Conservation (phyloP, 768 basidiomycete species). For the Termitomyces bulborhizus region DNA sequence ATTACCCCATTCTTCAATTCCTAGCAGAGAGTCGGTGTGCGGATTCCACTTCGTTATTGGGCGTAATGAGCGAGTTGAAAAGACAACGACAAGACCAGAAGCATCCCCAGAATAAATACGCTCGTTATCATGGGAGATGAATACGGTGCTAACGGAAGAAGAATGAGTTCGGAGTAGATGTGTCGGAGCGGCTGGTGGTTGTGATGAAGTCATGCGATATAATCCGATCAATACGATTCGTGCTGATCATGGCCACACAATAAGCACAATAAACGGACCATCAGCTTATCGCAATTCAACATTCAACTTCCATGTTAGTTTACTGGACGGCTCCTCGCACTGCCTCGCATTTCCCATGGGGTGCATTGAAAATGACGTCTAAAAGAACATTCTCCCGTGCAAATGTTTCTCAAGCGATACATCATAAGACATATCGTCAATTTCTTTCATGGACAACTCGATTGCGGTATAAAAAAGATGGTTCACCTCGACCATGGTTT, state of each 20-base stretch:
- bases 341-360: neutral
- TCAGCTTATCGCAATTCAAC: neutral
- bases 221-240: neutral
- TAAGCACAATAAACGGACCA: too few relatives aligned
- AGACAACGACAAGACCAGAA: constrained; percentile 70
- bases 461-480: neutral
- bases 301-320: neutral
- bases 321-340: neutral
- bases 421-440: neutral
- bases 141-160: constrained; percentile 52
- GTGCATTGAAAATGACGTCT: neutral
- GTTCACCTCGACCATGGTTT: neutral
- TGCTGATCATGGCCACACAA: neutral
- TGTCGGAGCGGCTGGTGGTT: constrained; percentile 50
- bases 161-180: constrained; percentile 75
- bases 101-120: constrained; percentile 84
- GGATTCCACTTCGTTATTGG: constrained; percentile 70
- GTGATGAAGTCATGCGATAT: constrained; percentile 11
- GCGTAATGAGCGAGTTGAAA: constrained; percentile 73
- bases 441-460: neutral
- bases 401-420: neutral
- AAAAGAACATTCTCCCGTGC: neutral
- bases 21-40: constrained; percentile 72
- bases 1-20: constrained; percentile 67
- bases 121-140: constrained; percentile 67